A percentile compares a stretch with the other conserved stretches of the same genome.
These are phyloP conservation scores for Iris macrosiphon DNA, from an alignment of 106 monocot genomes.

Conservation along the genomic window DNA sequence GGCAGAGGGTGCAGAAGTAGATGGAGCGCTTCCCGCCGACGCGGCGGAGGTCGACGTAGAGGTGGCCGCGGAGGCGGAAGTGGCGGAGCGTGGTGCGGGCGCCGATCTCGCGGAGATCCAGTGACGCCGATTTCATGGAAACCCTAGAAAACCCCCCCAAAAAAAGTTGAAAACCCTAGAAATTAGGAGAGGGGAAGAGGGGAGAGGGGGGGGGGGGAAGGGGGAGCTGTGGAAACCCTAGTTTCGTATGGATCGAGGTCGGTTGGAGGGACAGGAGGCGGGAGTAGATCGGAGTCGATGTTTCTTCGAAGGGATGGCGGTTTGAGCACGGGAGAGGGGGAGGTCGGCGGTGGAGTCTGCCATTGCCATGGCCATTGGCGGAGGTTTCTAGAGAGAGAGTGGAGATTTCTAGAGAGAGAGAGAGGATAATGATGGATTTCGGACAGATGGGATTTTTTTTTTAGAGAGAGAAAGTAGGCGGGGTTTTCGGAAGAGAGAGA, in stretches of 20 bases:
- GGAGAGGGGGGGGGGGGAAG: too few relatives aligned
- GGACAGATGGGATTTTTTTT: too few relatives aligned
- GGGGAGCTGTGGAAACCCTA: background rate
- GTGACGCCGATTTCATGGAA: constrained; percentile 5
- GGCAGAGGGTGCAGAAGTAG: constrained; percentile 91
- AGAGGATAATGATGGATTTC: background rate
- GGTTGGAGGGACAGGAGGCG: background rate
- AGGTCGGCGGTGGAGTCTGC: background rate
- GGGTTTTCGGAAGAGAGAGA: too few relatives aligned
- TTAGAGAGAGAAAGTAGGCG: too few relatives aligned
- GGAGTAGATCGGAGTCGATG: background rate
- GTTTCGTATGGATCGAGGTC: background rate
- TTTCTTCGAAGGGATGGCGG: background rate
- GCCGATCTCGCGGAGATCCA: constrained; percentile 55
- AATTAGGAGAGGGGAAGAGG: too few relatives aligned
- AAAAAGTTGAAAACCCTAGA: background rate
- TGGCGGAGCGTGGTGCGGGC: constrained; percentile 56
- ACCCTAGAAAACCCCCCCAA: background rate
- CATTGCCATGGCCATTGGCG: constrained; percentile 5
- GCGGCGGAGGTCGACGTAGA: constrained; percentile 66
- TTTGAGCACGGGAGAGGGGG: background rate
- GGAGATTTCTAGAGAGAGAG: background rate
- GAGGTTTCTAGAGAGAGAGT: constrained; percentile 4
- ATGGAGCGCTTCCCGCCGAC: constrained; percentile 47
- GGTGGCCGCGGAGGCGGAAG: constrained; percentile 52